Conservation (phyloP, 768 basidiomycete genomes). For the Tulasnella sp. region DNA sequence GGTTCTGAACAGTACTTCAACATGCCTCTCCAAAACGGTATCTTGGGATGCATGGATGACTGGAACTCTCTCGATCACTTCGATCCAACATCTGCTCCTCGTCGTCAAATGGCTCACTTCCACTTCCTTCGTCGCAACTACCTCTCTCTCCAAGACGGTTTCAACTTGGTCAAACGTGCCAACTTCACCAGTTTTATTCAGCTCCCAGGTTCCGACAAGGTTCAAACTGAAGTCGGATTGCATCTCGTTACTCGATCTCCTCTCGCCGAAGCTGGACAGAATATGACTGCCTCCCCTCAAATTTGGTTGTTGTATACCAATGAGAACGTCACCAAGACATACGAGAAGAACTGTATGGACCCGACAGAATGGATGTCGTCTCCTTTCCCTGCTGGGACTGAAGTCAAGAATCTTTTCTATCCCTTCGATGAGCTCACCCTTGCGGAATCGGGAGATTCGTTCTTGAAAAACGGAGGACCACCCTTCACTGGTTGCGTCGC, state of each 20-base stretch:
- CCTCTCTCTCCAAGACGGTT: constrained; percentile 73
- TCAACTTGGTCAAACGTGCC: constrained; percentile 65
- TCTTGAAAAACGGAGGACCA: constrained; percentile 40
- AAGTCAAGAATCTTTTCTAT: constrained; percentile 60
- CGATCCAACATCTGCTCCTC: constrained; percentile 70
- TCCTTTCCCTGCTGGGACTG: constrained; percentile 49
- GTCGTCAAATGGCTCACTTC: constrained; percentile 63
- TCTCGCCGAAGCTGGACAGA: constrained; percentile 43
- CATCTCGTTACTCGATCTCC: constrained; percentile 68
- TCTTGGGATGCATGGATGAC: constrained; percentile 75
- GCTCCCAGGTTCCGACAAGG: constrained; percentile 73
- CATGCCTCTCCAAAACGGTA: constrained; percentile 66
- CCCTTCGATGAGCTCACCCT: constrained; percentile 75
- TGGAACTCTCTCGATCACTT: constrained; percentile 94
- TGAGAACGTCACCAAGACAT: constrained; percentile 60
- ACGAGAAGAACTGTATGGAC: constrained; percentile 44
- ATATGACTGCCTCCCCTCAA: constrained; percentile 36
- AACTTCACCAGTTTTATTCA: constrained; percentile 73
- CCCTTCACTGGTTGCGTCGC: constrained; percentile 68
- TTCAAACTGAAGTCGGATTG: constrained; percentile 73
- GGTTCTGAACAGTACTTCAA: constrained; percentile 92
- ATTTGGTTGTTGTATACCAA: constrained; percentile 82
- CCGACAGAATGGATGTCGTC: constrained; percentile 58
- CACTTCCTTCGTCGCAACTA: constrained; percentile 54
- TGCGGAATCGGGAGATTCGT: constrained; percentile 49